A percentile compares a stretch with the other conserved stretches of the same genome.
phyloP scores from a whole-genome alignment of 371 early-diverging fungal genomes.

The Zopfochytrium polystomum region DNA sequence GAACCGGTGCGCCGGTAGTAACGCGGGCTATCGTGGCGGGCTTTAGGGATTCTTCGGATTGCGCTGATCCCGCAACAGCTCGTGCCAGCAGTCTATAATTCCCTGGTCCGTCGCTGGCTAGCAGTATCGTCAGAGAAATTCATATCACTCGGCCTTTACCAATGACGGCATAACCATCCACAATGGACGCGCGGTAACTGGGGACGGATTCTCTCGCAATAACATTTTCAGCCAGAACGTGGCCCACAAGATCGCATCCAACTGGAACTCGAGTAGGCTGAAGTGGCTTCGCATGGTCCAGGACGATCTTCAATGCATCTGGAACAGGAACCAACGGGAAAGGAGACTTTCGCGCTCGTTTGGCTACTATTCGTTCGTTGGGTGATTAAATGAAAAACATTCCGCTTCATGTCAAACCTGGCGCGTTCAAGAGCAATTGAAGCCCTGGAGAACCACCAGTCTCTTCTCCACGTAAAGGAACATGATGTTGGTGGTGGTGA shows the following conservation, averaged over 20 bases:
- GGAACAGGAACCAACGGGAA: slow-evolving; percentile 74
- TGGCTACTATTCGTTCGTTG: slow-evolving; percentile 45
- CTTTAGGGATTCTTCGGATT: slow-evolving; percentile 29
- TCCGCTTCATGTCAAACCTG: too few species aligned
- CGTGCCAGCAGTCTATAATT: slow-evolving; percentile 63
- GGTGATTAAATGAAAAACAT: not conserved
- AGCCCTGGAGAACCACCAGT: slow-evolving; percentile 5
- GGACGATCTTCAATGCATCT: slow-evolving; percentile 62
- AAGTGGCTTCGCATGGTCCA: slow-evolving; percentile 40
- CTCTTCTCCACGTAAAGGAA: not conserved
- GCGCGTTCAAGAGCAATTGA: slow-evolving; percentile 12
- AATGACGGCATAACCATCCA: slow-evolving; percentile 91
- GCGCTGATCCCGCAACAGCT: slow-evolving; percentile 46
- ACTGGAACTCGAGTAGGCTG: slow-evolving; percentile 40
- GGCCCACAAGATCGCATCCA: slow-evolving; percentile 49
- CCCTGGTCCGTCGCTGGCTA: slow-evolving; percentile 78
- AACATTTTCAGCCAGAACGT: slow-evolving; percentile 74
- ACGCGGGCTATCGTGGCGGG: slow-evolving; percentile 70
- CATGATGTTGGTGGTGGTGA: slow-evolving; percentile 40
- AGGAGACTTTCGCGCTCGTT: slow-evolving; percentile 71
- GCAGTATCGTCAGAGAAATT: not conserved
- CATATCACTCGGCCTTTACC: slow-evolving; percentile 40
- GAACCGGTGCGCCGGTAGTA: slow-evolving; percentile 85
- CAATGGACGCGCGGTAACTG: slow-evolving; percentile 77
- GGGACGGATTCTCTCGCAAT: slow-evolving; percentile 74